Evolutionary conservation across 1,284 basidiomycete species (phyloP).

Genomic region (Prillingera fragicola): DNA sequence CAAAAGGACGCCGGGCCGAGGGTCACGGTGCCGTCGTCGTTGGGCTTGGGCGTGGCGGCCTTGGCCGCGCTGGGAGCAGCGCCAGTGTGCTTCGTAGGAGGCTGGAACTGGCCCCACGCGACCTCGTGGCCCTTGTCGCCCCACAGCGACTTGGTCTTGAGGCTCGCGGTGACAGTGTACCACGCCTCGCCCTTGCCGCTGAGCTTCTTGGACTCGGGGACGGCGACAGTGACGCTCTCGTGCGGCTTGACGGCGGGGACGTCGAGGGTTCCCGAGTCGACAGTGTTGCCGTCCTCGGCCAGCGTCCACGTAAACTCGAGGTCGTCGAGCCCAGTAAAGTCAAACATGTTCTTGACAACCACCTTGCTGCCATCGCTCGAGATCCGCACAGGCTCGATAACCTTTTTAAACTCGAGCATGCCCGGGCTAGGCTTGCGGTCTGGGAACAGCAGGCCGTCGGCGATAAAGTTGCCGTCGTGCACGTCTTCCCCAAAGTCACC

Average conservation of each 20-base stretch:
- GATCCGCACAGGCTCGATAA: constrained; percentile 17
- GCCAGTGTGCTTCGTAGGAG: too few relatives aligned
- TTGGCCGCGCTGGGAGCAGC: background rate
- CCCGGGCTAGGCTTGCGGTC: constrained; percentile 21
- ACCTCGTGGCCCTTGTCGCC: constrained; percentile 7
- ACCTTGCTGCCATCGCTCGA: background rate
- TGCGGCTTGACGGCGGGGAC: constrained; percentile 1
- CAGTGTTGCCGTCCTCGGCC: constrained; percentile 1
- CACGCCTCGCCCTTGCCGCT: too few relatives aligned
- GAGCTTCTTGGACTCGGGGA: background rate
- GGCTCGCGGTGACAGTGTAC: constrained; percentile 2
- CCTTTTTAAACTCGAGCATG: constrained; percentile 19
- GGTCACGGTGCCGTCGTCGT: background rate
- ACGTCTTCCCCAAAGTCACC: constrained; percentile 21
- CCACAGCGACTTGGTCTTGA: constrained; percentile 2
- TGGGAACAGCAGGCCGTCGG: constrained; percentile 26
- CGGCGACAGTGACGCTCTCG: background rate
- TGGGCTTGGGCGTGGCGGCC: background rate
- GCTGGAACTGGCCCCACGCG: constrained; percentile 8
- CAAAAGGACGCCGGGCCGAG: constrained; percentile 11
- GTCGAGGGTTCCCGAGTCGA: background rate
- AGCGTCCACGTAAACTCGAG: constrained; percentile 8
- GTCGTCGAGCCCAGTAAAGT: constrained; percentile 5
- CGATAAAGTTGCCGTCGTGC: constrained; percentile 25
- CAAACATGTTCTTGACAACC: constrained; percentile 5